Base-by-base conservation (phyloP, 441 rosid species). In the Mallotus repandus region DNA sequence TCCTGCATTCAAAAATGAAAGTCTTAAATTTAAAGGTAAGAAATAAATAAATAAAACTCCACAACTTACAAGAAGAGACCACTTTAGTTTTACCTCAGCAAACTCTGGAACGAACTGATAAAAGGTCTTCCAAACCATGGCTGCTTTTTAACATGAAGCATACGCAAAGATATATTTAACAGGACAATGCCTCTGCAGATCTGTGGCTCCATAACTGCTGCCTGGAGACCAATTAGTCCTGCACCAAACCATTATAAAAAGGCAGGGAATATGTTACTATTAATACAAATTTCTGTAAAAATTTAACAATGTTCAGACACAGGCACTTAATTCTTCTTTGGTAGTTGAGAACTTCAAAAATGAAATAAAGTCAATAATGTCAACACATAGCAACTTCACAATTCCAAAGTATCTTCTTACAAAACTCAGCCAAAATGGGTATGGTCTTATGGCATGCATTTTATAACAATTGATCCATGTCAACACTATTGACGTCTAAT, bases 141-240 rank as follows among this genome's bases (percentile, higher is more conserved):
- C 79, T 94, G 97, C 85, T 91, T 92, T 79, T 72, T 89, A n/a
- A 91, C 79, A 78, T 94, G 98, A 81, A 94, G 97, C 97, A 92
- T 79, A 8, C 97, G 97, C 52, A 94, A 78, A 0, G 97, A 94
- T 71, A 94, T 92, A 78, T 92, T 89, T 48, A 92, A 73, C 70
- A 92, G 79, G 66, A 91, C 64, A 62, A 92, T 81, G 61, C 97
- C 99, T 74, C 78, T 81, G 58, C 97, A 92, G 19, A 86, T 83
- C 80, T 81, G 79, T 19, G 97, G 93, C 63, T 88, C 82, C 78
- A 69, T 80, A 18, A 92, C 87, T 74, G 97, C 93, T 74, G 99
- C 98, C 81, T 91, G 96, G 81, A 92, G 99, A 73, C 99, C 98
- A 85, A 89, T 96, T 66, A 92, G 71, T 79, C 97, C 97, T 92